These are phyloP conservation scores for Volutella citrinella DNA, from an alignment of 2,329 filamentous ascomycete genomes.

Conservation along the genomic window DNA sequence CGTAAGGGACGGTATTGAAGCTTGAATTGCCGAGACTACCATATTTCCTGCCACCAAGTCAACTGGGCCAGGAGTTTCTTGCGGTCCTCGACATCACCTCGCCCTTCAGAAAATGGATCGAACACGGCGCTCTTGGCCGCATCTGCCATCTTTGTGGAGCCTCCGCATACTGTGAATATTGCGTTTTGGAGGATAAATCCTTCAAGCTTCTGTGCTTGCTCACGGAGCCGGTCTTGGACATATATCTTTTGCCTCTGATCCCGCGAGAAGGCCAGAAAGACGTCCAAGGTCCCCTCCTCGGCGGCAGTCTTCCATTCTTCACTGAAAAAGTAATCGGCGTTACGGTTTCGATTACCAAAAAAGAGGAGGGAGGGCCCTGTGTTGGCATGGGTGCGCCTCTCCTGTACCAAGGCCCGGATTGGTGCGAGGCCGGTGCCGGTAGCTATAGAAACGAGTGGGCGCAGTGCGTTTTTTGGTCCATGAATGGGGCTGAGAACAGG, in stretches of 20 bases:
- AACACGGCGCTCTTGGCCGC: slow-evolving; percentile 51
- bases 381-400: slow-evolving; percentile 48
- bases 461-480: slow-evolving; percentile 32
- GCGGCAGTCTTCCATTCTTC: slow-evolving; percentile 62
- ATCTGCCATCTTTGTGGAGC: slow-evolving; percentile 56
- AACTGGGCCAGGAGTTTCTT: slow-evolving; percentile 34
- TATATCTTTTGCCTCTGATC: slow-evolving; percentile 50
- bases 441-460: slow-evolving; percentile 73
- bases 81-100: slow-evolving; percentile 34
- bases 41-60: slow-evolving; percentile 58
- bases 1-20: too few relatives aligned
- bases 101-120: slow-evolving; percentile 43
- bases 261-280: slow-evolving; percentile 48
- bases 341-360: slow-evolving; percentile 76
- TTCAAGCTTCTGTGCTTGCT: slow-evolving; percentile 34
- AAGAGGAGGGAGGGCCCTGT: slow-evolving; percentile 59
- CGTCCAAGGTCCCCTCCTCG: slow-evolving; percentile 21
- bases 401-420: slow-evolving; percentile 75
- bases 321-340: slow-evolving; percentile 77
- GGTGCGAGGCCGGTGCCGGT: slow-evolving; percentile 88
- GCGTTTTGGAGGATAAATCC: slow-evolving; percentile 36
- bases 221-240: slow-evolving; percentile 52
- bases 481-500: slow-evolving; percentile 43
- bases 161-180: slow-evolving; percentile 54
- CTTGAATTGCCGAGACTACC: slow-evolving; percentile 34